Evolutionary conservation across 2,329 filamentous ascomycete genomes (phyloP).

Genomic region (Ceratocystis cubensis): DNA sequence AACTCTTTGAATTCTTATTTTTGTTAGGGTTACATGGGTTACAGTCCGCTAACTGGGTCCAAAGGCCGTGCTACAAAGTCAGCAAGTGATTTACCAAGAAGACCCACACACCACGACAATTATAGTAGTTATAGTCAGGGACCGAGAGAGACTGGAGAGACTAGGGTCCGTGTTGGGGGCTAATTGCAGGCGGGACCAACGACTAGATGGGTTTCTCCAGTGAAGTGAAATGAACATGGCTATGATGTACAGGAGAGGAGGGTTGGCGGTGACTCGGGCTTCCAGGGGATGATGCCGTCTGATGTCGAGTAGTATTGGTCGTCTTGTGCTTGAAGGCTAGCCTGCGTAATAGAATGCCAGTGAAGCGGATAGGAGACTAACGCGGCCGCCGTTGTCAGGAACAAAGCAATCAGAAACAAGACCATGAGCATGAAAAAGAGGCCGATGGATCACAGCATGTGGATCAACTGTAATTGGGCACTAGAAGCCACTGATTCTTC

Average conservation of each 20-base stretch:
- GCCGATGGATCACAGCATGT: no score
- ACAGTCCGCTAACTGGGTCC: accelerated
- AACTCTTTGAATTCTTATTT: not conserved
- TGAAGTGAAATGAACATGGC: not conserved
- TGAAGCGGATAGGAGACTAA: not conserved
- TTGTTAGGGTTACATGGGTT: not conserved
- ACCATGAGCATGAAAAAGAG: no score
- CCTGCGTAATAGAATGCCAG: not conserved
- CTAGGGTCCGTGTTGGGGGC: not conserved
- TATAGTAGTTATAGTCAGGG: not conserved
- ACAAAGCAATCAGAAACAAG: not conserved
- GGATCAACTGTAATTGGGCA: no score
- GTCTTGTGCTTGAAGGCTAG: not conserved
- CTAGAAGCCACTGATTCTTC: not conserved
- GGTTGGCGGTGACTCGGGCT: not conserved
- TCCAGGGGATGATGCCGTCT: not conserved
- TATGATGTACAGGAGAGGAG: not conserved
- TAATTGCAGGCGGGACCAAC: not conserved
- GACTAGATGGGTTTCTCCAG: not conserved
- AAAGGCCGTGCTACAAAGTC: not conserved
- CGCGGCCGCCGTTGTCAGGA: no score
- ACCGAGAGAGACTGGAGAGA: not conserved
- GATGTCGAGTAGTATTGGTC: not conserved
- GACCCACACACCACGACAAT: constrained; percentile 2
- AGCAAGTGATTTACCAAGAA: not conserved